These are phyloP conservation scores for Hura crepitans DNA, from an alignment of 441 rosid species.

Conservation along the genomic window DNA sequence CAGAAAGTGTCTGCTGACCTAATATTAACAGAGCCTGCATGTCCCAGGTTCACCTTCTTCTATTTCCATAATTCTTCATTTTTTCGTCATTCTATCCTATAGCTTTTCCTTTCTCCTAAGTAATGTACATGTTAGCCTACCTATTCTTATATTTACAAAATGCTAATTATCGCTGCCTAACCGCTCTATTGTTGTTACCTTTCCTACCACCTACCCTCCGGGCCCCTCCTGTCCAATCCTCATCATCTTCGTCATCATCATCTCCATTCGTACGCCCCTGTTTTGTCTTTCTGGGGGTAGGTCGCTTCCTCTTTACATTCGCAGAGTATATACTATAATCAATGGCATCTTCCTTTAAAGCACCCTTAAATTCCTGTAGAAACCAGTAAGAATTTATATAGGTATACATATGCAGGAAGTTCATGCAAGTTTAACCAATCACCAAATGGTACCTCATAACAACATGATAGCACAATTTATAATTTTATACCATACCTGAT, in stretches of 20 bases:
- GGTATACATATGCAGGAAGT: background rate
- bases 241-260: constrained; percentile 36
- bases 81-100: constrained; percentile 32
- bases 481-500: constrained; percentile 52
- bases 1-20: constrained; percentile 1
- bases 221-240: constrained; percentile 46
- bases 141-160: constrained; percentile 35
- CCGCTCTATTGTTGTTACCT: constrained; percentile 40
- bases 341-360: constrained; percentile 80
- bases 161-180: constrained; percentile 35
- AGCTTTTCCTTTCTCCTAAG: constrained; percentile 32
- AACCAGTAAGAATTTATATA: background rate
- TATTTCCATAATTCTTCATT: constrained; percentile 25
- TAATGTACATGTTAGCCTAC: constrained; percentile 59
- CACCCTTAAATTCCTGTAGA: constrained; percentile 75
- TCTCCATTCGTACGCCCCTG: constrained; percentile 22
- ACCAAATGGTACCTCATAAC: no score
- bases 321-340: constrained; percentile 77
- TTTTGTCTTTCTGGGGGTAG: constrained; percentile 48
- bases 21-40: constrained; percentile 15
- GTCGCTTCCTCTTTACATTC: constrained; percentile 78
- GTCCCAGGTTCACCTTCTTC: constrained; percentile 7
- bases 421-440: constrained; percentile 6
- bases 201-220: constrained; percentile 40
- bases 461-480: background rate